Evolutionary conservation across 768 basidiomycete genomes (phyloP), one percentile per base, ranked within the genome.

Genomic region (Lactarius indigo): DNA sequence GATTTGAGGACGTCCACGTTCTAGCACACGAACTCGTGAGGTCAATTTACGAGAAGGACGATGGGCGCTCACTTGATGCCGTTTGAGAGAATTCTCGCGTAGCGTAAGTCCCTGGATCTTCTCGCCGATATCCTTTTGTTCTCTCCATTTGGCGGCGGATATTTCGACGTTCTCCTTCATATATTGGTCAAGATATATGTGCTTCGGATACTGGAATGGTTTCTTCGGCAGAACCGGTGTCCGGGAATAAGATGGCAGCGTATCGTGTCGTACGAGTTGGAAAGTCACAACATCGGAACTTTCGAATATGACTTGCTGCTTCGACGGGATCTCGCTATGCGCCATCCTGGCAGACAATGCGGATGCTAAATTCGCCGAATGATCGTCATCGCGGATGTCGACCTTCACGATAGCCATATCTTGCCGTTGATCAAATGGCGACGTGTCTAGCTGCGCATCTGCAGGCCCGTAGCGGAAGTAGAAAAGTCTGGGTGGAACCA

Each of bases 181-280:
- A 70, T 91, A 94, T 59, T 86, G 84, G 72, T 94, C 92, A 56
- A 93, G 78, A 73, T 85, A 91, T 57, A 94, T 78, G 23, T 79
- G 78, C 69, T 83, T 84, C 2, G 91, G 91, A 70, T 83, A 94
- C 17, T 73, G 75, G 69, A 92, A 87, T 5, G 58, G 56, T 30
- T 68, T 72, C 5, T 70, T 69, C 1, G 71, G 73, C 15, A 31
- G 26, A 2, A 69, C 44, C 6, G 73, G 67, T 30, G 70, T 59
- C 37, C 66, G 64, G 12, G 65, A 61, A 54, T 72, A 72, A 42
- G 74, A 23, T n/a, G 71, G 71, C 26, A 68, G 57, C 47, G 64
- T 57, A 55, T 72, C 64, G 61, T 72, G 72, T 20, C 80, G 78
- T 35, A 75, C 65, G 30, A 84, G 75, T 35, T 85, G 79, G 73